These are phyloP conservation scores for Chenopodium formosanum DNA, from an alignment of 148 eudicot species.

Conservation along the genomic window DNA sequence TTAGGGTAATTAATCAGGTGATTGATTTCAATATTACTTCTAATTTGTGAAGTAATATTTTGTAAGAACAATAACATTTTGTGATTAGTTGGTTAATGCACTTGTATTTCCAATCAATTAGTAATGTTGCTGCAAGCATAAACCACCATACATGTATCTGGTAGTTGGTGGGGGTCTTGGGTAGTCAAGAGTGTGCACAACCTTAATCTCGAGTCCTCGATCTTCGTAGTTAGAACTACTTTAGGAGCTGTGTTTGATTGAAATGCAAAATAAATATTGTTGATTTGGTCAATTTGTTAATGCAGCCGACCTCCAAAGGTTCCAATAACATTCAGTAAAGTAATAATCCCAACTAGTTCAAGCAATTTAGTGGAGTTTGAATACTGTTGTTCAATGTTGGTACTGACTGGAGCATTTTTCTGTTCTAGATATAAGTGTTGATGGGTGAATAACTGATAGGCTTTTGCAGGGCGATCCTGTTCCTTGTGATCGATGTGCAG, in stretches of 20 bases:
- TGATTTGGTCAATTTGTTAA: too few species aligned
- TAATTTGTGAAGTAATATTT: too few species aligned
- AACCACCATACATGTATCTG: too few species aligned
- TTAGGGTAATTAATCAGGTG: not conserved
- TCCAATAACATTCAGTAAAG: not conserved
- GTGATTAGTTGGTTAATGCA: not conserved
- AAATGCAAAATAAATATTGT: too few species aligned
- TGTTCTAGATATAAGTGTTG: conserved; percentile 16
- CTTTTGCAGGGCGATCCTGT: conserved; percentile 88
- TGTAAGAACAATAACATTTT: not conserved
- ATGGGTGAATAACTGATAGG: conserved; percentile 35
- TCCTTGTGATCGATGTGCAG: conserved; percentile 84
- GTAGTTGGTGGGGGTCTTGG: too few species aligned
- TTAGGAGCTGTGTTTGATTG: too few species aligned
- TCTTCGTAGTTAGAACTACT: too few species aligned
- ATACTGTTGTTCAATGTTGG: conserved; percentile 2
- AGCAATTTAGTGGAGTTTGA: too few species aligned
- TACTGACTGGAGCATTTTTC: not conserved
- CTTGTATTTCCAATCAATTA: not conserved
- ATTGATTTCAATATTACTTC: not conserved
- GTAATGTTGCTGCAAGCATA: not conserved
- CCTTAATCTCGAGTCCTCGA: too few species aligned
- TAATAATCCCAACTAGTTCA: too few species aligned
- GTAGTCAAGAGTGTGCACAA: too few species aligned
- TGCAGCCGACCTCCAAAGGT: not conserved